These are phyloP conservation scores for Cajanus cajan DNA, from an alignment of 306 rosid species.

Conservation along the genomic window DNA sequence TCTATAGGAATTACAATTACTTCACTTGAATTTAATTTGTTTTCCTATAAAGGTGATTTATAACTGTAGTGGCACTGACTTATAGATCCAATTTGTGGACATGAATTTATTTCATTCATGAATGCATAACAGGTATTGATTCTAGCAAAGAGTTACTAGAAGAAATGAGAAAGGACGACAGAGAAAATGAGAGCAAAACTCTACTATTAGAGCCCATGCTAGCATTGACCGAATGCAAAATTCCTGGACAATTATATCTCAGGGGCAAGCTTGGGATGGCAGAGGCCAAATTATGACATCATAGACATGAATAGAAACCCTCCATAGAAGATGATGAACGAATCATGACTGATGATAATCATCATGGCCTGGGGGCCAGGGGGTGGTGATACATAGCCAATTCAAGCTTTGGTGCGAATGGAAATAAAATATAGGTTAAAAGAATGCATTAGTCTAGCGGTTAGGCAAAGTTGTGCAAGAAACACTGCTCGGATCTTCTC, in stretches of 20 bases:
- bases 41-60: not conserved
- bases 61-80: not conserved
- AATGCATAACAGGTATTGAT: slow-evolving; percentile 63
- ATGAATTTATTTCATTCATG: not conserved
- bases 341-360: slow-evolving; percentile 6
- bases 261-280: slow-evolving; percentile 58
- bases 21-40: too few species aligned
- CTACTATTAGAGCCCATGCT: slow-evolving; percentile 65
- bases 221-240: slow-evolving; percentile 75
- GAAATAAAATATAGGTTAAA: too few species aligned
- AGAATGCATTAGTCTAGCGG: too few species aligned
- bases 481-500: not conserved
- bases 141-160: slow-evolving; percentile 61
- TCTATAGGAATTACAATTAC: too few species aligned
- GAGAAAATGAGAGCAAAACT: slow-evolving; percentile 49
- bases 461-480: too few species aligned
- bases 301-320: slow-evolving; percentile 25
- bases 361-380: slow-evolving; percentile 27
- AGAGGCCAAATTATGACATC: slow-evolving; percentile 58
- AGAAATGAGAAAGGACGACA: slow-evolving; percentile 65
- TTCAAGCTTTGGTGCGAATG: too few species aligned
- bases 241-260: slow-evolving; percentile 72
- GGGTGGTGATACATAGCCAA: too few species aligned
- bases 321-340: not conserved
- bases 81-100: not conserved